These are phyloP conservation scores for Mycena indigotica DNA, from an alignment of 768 basidiomycete genomes.

Conservation along the genomic window DNA sequence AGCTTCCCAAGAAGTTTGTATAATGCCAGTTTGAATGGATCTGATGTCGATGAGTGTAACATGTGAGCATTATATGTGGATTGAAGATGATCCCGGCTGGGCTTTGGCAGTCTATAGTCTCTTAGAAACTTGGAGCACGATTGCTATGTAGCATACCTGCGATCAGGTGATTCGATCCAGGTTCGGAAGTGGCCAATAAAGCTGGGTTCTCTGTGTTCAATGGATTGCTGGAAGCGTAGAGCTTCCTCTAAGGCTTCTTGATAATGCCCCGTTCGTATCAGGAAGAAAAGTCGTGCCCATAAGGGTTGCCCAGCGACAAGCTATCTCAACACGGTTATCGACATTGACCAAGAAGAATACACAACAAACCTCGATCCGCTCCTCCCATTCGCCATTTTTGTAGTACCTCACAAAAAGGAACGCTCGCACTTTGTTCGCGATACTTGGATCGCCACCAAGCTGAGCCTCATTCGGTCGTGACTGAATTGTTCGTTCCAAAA, in stretches of 20 bases:
- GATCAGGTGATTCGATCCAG: slow-evolving; percentile 81
- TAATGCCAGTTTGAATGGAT: slow-evolving; percentile 94
- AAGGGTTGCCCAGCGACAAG: slow-evolving; percentile 84
- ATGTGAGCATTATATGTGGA: slow-evolving; percentile 84
- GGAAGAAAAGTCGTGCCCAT: slow-evolving; percentile 94
- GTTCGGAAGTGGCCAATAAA: slow-evolving; percentile 82
- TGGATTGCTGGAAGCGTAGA: slow-evolving; percentile 63
- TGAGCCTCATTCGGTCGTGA: slow-evolving; percentile 80
- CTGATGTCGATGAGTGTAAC: slow-evolving; percentile 82
- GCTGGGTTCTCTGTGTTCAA: slow-evolving; percentile 76
- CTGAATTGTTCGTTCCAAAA: slow-evolving; percentile 81
- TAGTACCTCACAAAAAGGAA: slow-evolving; percentile 84
- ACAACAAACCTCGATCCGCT: slow-evolving; percentile 75
- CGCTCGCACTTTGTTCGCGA: slow-evolving; percentile 86
- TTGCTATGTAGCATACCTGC: slow-evolving; percentile 52
- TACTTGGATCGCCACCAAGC: slow-evolving; percentile 89
- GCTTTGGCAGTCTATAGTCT: slow-evolving; percentile 60
- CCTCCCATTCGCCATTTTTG: slow-evolving; percentile 81
- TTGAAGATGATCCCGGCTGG: slow-evolving; percentile 79
- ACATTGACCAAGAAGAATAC: neutral
- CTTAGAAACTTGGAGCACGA: slow-evolving; percentile 4
- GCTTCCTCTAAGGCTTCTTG: slow-evolving; percentile 83
- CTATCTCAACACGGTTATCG: too few relatives aligned
- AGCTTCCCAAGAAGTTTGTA: slow-evolving; percentile 95
- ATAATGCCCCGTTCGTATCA: slow-evolving; percentile 82